Evolutionary conservation across 192 early-diverging fungal genomes (phyloP).

Genomic region (Allomyces arbusculus): DNA sequence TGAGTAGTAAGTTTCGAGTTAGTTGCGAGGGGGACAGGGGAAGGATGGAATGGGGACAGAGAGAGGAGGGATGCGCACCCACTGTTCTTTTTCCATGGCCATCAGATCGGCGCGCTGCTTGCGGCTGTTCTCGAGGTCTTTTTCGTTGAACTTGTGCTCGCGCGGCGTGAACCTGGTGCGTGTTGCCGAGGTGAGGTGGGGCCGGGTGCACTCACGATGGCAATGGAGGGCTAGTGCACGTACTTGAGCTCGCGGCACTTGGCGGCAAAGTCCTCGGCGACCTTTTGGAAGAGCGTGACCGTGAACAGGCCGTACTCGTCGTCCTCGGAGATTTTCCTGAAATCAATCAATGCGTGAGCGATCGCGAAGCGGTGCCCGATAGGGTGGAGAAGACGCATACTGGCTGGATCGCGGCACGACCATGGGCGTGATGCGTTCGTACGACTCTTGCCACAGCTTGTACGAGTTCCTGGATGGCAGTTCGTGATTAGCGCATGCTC

Average conservation of each 20-base stretch:
- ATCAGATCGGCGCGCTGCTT: constrained; percentile 40
- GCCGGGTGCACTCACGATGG: not conserved
- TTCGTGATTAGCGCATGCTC: not conserved
- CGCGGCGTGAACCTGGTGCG: constrained; percentile 56
- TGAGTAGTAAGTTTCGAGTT: constrained; percentile 1
- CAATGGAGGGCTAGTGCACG: not conserved
- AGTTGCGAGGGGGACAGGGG: not conserved
- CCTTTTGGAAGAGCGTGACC: constrained; percentile 76
- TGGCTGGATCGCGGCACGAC: constrained; percentile 84
- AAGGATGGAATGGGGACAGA: not conserved
- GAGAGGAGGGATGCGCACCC: constrained; percentile 15
- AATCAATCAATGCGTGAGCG: not conserved
- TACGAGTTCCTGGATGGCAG: constrained; percentile 23
- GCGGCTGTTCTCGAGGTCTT: constrained; percentile 55
- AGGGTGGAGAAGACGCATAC: constrained; percentile 23
- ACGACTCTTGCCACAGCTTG: constrained; percentile 66
- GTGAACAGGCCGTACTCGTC: constrained; percentile 83
- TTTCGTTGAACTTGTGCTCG: constrained; percentile 84
- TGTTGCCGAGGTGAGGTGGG: not conserved
- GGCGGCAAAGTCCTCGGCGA: constrained; percentile 70
- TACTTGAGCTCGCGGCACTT: constrained; percentile 76
- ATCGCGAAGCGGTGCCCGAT: not conserved
- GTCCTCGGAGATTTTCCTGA: constrained; percentile 72
- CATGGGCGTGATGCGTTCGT: constrained; percentile 83
- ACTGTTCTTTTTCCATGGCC: constrained; percentile 42